Evolutionary conservation across 768 basidiomycete species (phyloP).

Genomic region (Leucocoprinus leucothites): DNA sequence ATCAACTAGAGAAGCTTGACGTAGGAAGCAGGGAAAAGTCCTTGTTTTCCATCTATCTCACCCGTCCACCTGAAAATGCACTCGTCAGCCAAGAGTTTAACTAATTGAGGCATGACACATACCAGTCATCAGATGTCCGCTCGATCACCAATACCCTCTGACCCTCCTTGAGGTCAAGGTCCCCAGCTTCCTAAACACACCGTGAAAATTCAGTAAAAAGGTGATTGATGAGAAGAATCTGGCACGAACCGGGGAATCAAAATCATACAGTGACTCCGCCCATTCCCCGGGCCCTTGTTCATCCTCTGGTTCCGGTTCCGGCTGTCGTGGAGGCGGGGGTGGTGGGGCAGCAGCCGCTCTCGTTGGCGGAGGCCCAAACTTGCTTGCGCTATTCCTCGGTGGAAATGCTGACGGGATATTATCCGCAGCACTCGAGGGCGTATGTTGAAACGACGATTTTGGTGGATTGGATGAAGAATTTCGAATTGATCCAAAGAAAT

Average conservation of each 20-base stretch:
- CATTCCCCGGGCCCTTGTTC: constrained; percentile 55
- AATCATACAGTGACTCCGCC: constrained; percentile 79
- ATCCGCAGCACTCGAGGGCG: background rate
- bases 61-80: constrained; percentile 59
- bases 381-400: constrained; percentile 32
- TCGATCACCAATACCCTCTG: constrained; percentile 63
- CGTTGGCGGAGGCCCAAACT: constrained; percentile 52
- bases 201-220: background rate
- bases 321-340: constrained; percentile 28
- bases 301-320: constrained; percentile 32
- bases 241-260: constrained; percentile 52
- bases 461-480: constrained; percentile 16
- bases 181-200: constrained; percentile 58
- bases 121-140: constrained; percentile 77
- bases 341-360: constrained; percentile 25
- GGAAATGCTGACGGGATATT: constrained; percentile 37
- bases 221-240: background rate
- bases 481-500: constrained; percentile 44
- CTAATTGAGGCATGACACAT: constrained; percentile 22
- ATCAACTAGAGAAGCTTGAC: constrained; percentile 51
- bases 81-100: constrained; percentile 8
- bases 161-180: constrained; percentile 56
- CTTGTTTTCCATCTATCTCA: constrained; percentile 52
- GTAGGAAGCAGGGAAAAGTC: constrained; percentile 68
- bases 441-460: background rate